Evolutionary conservation across 352 stramenopile species (phyloP).

Genomic region (Phytophthora rubi): DNA sequence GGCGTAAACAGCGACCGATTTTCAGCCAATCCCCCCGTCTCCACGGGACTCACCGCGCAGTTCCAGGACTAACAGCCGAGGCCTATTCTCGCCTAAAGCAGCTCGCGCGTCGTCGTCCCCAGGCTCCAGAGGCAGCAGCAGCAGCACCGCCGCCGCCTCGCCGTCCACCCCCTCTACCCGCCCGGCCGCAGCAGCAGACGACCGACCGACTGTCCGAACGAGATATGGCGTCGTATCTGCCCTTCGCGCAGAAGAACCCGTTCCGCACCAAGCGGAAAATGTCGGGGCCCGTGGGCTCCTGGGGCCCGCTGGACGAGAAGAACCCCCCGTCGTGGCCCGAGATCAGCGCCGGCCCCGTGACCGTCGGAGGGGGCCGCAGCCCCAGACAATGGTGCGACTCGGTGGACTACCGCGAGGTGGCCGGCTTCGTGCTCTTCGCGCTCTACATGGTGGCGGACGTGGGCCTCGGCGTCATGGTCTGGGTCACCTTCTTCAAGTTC

Average conservation of each 20-base stretch:
- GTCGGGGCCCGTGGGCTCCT: conserved; percentile 50
- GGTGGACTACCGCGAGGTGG: conserved; percentile 51
- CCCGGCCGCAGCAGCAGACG: not conserved
- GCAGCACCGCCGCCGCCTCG: not conserved
- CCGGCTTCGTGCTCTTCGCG: conserved; percentile 53
- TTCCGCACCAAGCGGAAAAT: conserved; percentile 68
- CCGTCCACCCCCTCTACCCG: not conserved
- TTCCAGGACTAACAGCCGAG: conserved; percentile 23
- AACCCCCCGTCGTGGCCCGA: conserved; percentile 21
- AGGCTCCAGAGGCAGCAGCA: not conserved
- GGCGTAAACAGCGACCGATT: not conserved
- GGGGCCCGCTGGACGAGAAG: conserved; percentile 46
- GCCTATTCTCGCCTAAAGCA: conserved; percentile 23
- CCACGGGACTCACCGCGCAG: conserved; percentile 7
- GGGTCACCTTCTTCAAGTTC: conserved; percentile 76
- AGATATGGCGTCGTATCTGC: conserved; percentile 49
- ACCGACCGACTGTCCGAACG: not conserved
- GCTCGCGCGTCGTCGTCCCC: not conserved
- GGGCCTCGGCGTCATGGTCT: conserved; percentile 54
- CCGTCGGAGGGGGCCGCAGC: conserved; percentile 25
- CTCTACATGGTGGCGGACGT: conserved; percentile 51
- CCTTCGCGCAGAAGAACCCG: conserved; percentile 38
- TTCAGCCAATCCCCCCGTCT: conserved; percentile 1
- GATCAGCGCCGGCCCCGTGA: conserved; percentile 11
- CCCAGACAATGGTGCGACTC: conserved; percentile 36